Base-by-base conservation (phyloP, 208 protist genomes). In the Trypanosoma melophagium region DNA sequence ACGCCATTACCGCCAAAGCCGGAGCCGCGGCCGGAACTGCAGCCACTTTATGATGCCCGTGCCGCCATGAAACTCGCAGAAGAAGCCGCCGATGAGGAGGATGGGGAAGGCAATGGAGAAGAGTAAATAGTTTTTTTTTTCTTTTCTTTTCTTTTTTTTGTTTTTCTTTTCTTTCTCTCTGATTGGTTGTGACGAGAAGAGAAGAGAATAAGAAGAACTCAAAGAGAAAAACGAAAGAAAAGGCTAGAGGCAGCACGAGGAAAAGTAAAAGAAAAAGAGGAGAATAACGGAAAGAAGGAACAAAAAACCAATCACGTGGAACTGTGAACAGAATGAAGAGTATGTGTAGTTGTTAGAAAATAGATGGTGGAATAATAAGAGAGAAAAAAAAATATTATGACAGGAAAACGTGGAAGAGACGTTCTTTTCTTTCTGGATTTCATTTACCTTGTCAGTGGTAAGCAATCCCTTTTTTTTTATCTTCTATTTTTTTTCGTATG, bases 11-110 rank as follows among this genome's bases (percentile, higher is more conserved):
- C 82, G 35, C 91, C 92, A 12, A 49, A 70, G 14, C 73, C 86
- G 21, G 78, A 90, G 75, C 83, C 87, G 14, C 66, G 91, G 10
- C 91, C 91, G 5, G 83, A 92, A 45, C 71, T 96, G 17, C 83
- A 96, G 70, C 87, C 87, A 7, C 66, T 96, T 17, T 92, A 89
- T 63, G 79, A 76, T n/a, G 87, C 84, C 13, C 83, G 85, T 66
- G 77, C 66, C 8, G 83, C 72, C 22, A 79, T 83, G 60, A 67
- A 82, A 41, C 66, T 74, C 22, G 83, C 76, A 0, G 80, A 90
- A 49, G 78, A 76, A 19, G 83, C 83, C 42, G 79, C 74, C 0
- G 77, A 79, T 19, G 51, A 83, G 22, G 60, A 71, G 2, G 71
- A 71, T n/a, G 66, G 72, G 3, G 54, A 66, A 17, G 53, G 31